phyloP scores from a whole-genome alignment of 805 yeast species.

The Yamadazyma takamatsuzukensis region DNA sequence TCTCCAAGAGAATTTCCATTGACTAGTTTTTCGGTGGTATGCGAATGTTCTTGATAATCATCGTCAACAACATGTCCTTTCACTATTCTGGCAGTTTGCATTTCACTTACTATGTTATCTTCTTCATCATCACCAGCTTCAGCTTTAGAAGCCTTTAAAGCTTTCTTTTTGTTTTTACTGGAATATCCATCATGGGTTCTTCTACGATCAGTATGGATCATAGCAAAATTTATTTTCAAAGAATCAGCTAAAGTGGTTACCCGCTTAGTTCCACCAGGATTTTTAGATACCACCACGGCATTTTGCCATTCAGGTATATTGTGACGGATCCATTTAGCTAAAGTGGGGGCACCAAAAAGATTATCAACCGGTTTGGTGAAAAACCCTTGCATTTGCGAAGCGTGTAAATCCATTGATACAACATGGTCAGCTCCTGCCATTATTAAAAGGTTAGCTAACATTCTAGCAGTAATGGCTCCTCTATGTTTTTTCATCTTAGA shows the following conservation, averaged over 20 bases:
- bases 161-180: slow-evolving; percentile 40
- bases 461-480: slow-evolving; percentile 97
- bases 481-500: slow-evolving; percentile 98
- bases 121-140: slow-evolving; percentile 52
- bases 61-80: slow-evolving; percentile 97
- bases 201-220: slow-evolving; percentile 98
- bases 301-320: slow-evolving; percentile 80
- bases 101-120: slow-evolving; percentile 68
- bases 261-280: slow-evolving; percentile 98
- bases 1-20: slow-evolving; percentile 2
- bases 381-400: slow-evolving; percentile 99
- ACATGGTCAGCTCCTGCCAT: slow-evolving; percentile 99
- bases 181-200: slow-evolving; percentile 67
- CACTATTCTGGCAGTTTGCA: slow-evolving; percentile 94
- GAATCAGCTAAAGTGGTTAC: slow-evolving; percentile 98
- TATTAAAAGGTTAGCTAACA: slow-evolving; percentile 90
- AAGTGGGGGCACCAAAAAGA: slow-evolving; percentile 91
- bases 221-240: slow-evolving; percentile 91
- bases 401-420: slow-evolving; percentile 93
- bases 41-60: slow-evolving; percentile 39
- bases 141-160: slow-evolving; percentile 26
- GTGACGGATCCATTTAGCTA: slow-evolving; percentile 93
- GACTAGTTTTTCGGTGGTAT: background rate
- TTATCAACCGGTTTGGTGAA: slow-evolving; percentile 97
- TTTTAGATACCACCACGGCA: slow-evolving; percentile 96